phyloP scores from a whole-genome alignment of 768 basidiomycete species.

The Rhodotorula toruloides region DNA sequence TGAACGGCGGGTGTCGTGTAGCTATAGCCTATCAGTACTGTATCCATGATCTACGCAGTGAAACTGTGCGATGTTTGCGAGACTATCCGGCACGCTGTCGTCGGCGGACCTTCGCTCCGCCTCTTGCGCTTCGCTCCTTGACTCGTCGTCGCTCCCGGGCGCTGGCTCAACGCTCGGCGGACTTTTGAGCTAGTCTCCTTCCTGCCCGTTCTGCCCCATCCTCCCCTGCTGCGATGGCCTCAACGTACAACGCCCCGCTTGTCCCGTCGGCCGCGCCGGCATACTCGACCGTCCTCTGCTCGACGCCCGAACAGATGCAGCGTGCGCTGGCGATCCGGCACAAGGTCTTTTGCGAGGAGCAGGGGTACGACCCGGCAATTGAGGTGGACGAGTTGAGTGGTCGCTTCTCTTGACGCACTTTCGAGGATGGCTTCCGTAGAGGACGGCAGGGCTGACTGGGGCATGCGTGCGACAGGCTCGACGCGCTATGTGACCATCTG shows the following conservation, averaged over 20 bases:
- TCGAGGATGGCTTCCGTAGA: background rate
- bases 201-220: too few species aligned
- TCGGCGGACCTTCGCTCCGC: too few species aligned
- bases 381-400: slow-evolving; percentile 17
- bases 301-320: background rate
- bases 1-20: background rate
- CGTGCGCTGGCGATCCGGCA: slow-evolving; percentile 2
- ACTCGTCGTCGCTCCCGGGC: background rate
- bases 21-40: too few species aligned
- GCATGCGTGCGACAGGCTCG: background rate
- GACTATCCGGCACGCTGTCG: too few species aligned
- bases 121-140: too few species aligned
- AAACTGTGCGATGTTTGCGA: background rate
- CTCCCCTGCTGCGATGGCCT: too few species aligned
- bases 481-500: slow-evolving; percentile 24
- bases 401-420: too few species aligned
- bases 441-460: too few species aligned
- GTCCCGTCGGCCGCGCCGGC: too few species aligned
- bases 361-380: slow-evolving; percentile 20
- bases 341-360: slow-evolving; percentile 29
- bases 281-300: background rate
- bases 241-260: background rate
- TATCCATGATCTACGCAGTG: too few species aligned
- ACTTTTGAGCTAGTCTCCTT: too few species aligned
- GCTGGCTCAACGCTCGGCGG: too few species aligned